Conservation (phyloP, 139 green algal species). For the Tetraselmis chui region DNA sequence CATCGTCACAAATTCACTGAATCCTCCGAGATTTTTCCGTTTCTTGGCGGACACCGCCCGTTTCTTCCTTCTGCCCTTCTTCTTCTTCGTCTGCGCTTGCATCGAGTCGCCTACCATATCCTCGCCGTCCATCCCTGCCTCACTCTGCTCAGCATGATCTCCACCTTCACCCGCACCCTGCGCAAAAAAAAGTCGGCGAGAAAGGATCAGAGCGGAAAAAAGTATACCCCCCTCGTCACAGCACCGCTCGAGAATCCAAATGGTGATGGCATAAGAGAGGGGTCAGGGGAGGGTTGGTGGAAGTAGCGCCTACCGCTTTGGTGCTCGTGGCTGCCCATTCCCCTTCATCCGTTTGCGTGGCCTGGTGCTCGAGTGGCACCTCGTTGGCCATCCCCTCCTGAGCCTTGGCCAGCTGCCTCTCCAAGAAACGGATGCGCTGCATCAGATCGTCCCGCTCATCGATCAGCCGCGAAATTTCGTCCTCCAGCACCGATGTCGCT, state of each 20-base stretch:
- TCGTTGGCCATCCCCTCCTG: constrained; percentile 9
- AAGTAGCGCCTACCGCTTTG: too few species aligned
- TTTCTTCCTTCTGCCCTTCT: constrained; percentile 10
- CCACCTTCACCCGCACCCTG: background rate
- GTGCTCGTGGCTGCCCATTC: background rate
- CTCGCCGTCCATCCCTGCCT: background rate
- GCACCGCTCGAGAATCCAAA: too few species aligned
- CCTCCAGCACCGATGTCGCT: constrained; percentile 21
- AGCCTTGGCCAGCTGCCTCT: constrained; percentile 29
- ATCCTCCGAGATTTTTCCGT: constrained; percentile 6
- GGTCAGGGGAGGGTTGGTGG: too few species aligned
- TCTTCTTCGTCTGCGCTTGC: background rate
- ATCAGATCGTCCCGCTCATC: constrained; percentile 42
- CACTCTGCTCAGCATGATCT: background rate
- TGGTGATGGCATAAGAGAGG: too few species aligned
- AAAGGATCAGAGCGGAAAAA: too few species aligned
- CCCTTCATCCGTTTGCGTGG: background rate
- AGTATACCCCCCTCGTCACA: too few species aligned
- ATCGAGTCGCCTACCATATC: background rate
- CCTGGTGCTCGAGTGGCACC: constrained; percentile 2
- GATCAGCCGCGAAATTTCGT: constrained; percentile 23
- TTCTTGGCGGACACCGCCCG: background rate
- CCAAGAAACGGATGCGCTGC: constrained; percentile 41
- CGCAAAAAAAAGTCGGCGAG: background rate
- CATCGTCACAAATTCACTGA: background rate